A percentile compares a stretch with the other conserved stretches of the same genome.
phyloP scores from a whole-genome alignment of 2,329 filamentous ascomycete species.

The Huntiella savannae region DNA sequence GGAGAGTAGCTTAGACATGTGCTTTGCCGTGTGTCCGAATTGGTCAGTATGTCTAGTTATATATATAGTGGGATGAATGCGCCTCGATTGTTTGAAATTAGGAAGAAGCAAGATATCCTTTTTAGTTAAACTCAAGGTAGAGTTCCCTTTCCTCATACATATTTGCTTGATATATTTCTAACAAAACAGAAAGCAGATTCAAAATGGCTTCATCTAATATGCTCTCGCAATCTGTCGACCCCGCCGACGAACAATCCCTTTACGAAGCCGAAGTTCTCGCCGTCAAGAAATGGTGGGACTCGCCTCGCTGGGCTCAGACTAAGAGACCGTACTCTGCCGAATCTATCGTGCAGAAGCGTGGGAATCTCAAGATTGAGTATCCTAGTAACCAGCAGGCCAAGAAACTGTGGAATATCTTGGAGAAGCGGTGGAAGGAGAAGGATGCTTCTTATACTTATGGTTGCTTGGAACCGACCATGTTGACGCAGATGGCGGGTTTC shows the following conservation, averaged over 20 bases:
- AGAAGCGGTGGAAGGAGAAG: slow-evolving; percentile 63
- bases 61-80: neutral
- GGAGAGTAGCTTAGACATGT: too few species aligned
- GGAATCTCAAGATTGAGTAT: slow-evolving; percentile 77
- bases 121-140: neutral
- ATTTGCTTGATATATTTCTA: too few species aligned
- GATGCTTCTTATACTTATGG: slow-evolving; percentile 81
- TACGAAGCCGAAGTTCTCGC: slow-evolving; percentile 71
- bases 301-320: slow-evolving; percentile 81
- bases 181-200: too few species aligned
- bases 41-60: neutral
- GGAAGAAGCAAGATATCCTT: too few species aligned
- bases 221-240: slow-evolving; percentile 36
- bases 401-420: slow-evolving; percentile 86
- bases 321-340: slow-evolving; percentile 87
- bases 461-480: slow-evolving; percentile 92
- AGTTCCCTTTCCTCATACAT: neutral
- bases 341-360: slow-evolving; percentile 90
- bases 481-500: slow-evolving; percentile 99
- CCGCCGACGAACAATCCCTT: slow-evolving; percentile 39
- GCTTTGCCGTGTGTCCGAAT: too few species aligned
- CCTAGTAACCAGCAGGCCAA: slow-evolving; percentile 76
- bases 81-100: too few species aligned
- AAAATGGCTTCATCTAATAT: slow-evolving; percentile 44
- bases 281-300: slow-evolving; percentile 87